Evolutionary conservation across 2,329 filamentous ascomycete species (phyloP).

Genomic region (Capronia coronata): DNA sequence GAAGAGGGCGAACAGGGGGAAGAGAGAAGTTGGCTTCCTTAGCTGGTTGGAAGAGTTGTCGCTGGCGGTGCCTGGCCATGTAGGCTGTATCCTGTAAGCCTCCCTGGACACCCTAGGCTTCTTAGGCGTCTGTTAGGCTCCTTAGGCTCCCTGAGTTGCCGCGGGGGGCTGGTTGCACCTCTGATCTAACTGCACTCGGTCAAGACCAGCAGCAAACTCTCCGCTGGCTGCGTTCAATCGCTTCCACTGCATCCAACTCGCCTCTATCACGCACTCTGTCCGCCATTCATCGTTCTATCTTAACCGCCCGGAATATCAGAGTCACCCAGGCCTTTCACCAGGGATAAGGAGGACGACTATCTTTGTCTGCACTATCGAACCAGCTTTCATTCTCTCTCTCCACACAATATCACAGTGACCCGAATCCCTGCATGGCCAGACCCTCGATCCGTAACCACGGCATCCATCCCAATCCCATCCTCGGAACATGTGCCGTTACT

Average conservation of each 20-base stretch:
- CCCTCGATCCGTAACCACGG: too few relatives aligned
- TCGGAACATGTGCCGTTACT: neutral
- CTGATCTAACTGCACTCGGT: constrained; percentile 10
- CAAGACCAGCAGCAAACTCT: neutral
- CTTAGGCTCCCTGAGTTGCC: neutral
- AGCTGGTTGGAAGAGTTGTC: neutral
- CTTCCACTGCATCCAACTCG: neutral
- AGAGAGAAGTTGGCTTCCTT: neutral
- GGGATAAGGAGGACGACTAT: neutral
- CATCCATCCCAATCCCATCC: too few relatives aligned
- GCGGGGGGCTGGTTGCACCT: too few relatives aligned
- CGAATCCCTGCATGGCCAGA: too few relatives aligned
- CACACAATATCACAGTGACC: too few relatives aligned
- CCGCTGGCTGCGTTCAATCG: neutral
- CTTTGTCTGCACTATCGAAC: too few relatives aligned
- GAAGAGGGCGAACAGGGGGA: constrained; percentile 6
- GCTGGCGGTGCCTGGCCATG: constrained; percentile 3
- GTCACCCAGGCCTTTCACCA: too few relatives aligned
- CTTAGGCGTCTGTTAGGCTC: too few relatives aligned
- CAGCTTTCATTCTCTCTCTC: too few relatives aligned
- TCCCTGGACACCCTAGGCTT: too few relatives aligned
- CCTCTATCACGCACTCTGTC: too few relatives aligned
- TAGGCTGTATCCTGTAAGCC: too few relatives aligned
- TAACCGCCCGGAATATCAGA: constrained; percentile 18
- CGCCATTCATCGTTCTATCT: constrained; percentile 12